Conservation (phyloP, 2,329 filamentous ascomycete genomes). For the Coniochaeta hoffmannii region DNA sequence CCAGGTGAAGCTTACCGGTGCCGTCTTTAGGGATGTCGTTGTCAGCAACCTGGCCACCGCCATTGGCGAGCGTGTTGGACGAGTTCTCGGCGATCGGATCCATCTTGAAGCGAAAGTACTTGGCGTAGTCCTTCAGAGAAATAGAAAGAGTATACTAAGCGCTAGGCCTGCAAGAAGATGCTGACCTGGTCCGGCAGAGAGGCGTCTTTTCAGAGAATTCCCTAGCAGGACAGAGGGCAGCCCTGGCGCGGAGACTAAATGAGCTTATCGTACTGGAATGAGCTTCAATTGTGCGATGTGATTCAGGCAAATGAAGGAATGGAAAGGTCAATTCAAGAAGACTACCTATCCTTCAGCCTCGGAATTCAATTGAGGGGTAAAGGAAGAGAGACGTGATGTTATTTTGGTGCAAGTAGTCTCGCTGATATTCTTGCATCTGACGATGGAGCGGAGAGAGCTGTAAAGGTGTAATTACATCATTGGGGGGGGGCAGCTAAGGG, state of each 20-base stretch:
- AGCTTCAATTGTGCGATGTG: not conserved
- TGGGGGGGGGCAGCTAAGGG: not conserved
- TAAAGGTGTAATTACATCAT: not conserved
- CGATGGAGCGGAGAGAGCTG: not conserved
- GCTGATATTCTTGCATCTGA: not conserved
- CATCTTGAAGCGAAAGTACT: conserved; percentile 10
- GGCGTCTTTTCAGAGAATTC: not conserved
- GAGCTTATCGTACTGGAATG: not conserved
- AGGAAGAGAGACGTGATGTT: not conserved
- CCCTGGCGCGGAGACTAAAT: not conserved
- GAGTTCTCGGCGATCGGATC: conserved; percentile 27
- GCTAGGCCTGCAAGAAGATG: not conserved
- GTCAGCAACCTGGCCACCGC: conserved; percentile 27
- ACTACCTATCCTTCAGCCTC: not conserved
- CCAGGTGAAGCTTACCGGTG: conserved; percentile 51
- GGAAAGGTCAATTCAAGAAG: not conserved
- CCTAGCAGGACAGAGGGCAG: not conserved
- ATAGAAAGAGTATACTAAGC: not conserved
- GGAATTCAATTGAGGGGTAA: not conserved
- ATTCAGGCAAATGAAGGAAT: not conserved
- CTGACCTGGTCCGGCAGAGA: not conserved
- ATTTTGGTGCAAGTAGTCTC: not conserved
- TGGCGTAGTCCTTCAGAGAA: not conserved
- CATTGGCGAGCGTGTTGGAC: conserved; percentile 34
- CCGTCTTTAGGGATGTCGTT: conserved; percentile 57